Conservation (phyloP, 1,139 yeast species). For the Geotrichum citri-aurantii region DNA sequence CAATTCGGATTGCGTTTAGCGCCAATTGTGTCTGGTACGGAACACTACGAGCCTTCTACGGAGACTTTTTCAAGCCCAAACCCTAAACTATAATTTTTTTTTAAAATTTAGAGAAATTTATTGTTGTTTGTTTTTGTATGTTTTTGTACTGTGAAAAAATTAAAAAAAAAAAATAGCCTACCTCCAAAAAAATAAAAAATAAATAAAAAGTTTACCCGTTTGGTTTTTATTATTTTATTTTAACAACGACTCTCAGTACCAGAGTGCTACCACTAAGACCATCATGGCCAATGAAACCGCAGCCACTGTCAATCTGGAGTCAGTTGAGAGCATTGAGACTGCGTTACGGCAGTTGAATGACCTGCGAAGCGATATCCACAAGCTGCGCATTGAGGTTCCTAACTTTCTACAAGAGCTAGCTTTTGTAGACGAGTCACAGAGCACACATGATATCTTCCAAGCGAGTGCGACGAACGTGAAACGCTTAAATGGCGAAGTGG, state of each 20-base stretch:
- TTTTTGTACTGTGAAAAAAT: background rate
- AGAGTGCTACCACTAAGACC: background rate
- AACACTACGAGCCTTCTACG: background rate
- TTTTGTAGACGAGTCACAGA: constrained; percentile 24
- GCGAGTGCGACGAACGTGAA: constrained; percentile 17
- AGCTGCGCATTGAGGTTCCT: constrained; percentile 25
- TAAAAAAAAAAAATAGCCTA: background rate
- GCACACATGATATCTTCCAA: constrained; percentile 18
- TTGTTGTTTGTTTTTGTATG: no score
- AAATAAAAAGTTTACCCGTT: no score
- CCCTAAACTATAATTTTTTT: no score
- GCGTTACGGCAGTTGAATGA: constrained; percentile 1
- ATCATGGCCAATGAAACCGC: background rate
- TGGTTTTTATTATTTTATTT: no score
- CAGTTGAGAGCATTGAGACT: constrained; percentile 8
- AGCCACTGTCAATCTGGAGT: constrained; percentile 5
- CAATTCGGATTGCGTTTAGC: background rate
- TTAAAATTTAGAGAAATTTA: no score
- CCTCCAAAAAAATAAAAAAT: no score
- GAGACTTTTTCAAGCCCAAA: background rate
- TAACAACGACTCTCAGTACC: no score
- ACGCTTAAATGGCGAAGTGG: constrained; percentile 15
- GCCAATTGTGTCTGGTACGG: background rate
- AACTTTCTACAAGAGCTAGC: constrained; percentile 24
- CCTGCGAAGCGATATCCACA: constrained; percentile 18